A percentile compares a stretch with the other conserved stretches of the same genome.
Conservation (phyloP, 345 rosid species). For the Salix purpurea region DNA sequence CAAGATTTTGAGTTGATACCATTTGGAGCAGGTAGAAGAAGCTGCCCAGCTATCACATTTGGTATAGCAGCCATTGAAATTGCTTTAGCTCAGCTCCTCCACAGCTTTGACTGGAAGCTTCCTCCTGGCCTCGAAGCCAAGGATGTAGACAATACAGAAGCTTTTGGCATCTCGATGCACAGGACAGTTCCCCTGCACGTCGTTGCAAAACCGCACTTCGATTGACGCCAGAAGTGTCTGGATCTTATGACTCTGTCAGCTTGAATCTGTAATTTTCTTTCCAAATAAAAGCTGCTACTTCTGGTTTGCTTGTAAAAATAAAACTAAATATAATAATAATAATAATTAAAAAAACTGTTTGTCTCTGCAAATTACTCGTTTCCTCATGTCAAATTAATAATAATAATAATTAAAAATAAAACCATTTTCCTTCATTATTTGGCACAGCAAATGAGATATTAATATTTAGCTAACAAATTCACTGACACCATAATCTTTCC, state of each 20-base stretch:
- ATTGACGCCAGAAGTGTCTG: not conserved
- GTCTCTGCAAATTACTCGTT: no score
- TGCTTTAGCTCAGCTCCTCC: constrained; percentile 20
- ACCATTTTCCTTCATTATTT: no score
- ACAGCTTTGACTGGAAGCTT: constrained; percentile 22
- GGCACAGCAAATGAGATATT: no score
- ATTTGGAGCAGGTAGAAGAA: constrained; percentile 24
- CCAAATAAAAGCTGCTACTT: not conserved
- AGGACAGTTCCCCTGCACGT: constrained; percentile 17
- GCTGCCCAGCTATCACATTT: constrained; percentile 15
- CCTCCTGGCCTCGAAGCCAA: constrained; percentile 15
- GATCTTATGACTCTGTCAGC: not conserved
- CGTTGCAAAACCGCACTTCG: constrained; percentile 15
- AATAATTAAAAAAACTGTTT: no score
- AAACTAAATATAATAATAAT: no score
- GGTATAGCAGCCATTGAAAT: constrained; percentile 4
- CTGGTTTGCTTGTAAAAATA: not conserved
- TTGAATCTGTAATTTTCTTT: not conserved
- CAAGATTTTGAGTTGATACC: constrained; percentile 16
- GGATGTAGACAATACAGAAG: constrained; percentile 25
- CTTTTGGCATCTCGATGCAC: constrained; percentile 26
- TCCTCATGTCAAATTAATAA: no score
- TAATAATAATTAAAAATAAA: no score
- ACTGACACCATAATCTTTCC: no score
- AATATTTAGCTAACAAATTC: no score